Evolutionary conservation across 2,329 filamentous ascomycete genomes (phyloP).

Genomic region (Cytospora schulzeri): DNA sequence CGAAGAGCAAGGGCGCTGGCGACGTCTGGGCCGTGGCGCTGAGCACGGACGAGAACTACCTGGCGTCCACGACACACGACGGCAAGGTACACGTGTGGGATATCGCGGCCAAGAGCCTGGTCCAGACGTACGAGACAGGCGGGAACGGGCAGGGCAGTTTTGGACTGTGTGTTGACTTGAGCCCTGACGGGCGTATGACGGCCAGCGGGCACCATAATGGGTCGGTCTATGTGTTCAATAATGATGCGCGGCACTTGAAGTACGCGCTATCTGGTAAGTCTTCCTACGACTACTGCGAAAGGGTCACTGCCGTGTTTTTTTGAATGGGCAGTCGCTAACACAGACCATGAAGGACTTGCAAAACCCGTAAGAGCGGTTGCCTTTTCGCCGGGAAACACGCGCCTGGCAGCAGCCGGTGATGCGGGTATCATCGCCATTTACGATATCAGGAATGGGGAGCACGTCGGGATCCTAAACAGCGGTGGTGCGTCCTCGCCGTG

Average conservation of each 20-base stretch:
- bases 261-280: slow-evolving; percentile 78
- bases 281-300: too few relatives aligned
- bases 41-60: slow-evolving; percentile 78
- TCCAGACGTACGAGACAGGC: slow-evolving; percentile 77
- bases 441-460: slow-evolving; percentile 89
- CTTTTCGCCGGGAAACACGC: slow-evolving; percentile 83
- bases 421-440: slow-evolving; percentile 87
- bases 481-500: slow-evolving; percentile 74
- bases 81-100: slow-evolving; percentile 92
- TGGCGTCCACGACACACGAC: slow-evolving; percentile 86
- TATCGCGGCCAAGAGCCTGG: slow-evolving; percentile 52
- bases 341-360: slow-evolving; percentile 63
- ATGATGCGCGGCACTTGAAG: slow-evolving; percentile 79
- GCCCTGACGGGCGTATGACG: slow-evolving; percentile 77
- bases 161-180: slow-evolving; percentile 83
- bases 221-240: slow-evolving; percentile 92
- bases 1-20: slow-evolving; percentile 42
- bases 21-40: slow-evolving; percentile 88
- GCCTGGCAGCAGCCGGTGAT: slow-evolving; percentile 88
- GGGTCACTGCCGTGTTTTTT: neutral
- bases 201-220: slow-evolving; percentile 94
- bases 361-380: slow-evolving; percentile 83
- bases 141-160: slow-evolving; percentile 66
- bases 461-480: slow-evolving; percentile 73
- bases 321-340: neutral